A percentile compares a stretch with the other conserved stretches of the same genome.
Evolutionary conservation across 306 rosid species (phyloP).

Genomic region (Hylodesmum podocarpum): DNA sequence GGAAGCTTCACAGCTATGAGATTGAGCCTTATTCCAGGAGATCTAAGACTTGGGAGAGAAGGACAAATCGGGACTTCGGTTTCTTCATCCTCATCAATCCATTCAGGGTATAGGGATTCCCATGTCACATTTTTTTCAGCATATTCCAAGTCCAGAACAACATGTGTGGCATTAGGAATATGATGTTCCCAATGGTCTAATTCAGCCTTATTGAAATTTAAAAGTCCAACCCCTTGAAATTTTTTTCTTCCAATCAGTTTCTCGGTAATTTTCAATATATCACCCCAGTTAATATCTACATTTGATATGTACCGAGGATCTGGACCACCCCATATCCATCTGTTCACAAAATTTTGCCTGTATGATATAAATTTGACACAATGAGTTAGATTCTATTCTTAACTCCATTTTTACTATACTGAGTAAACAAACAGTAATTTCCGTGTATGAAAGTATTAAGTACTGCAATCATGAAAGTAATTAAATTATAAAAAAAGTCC

Average conservation of each 20-base stretch:
- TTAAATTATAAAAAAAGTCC: too few relatives aligned
- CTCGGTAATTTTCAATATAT: not conserved
- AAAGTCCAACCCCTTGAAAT: not conserved
- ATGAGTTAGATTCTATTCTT: not conserved
- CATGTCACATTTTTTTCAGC: constrained; percentile 5
- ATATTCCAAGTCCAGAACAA: not conserved
- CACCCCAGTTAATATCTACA: not conserved
- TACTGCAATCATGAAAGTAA: too few relatives aligned
- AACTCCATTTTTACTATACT: not conserved
- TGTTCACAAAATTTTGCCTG: not conserved
- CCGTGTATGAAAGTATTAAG: too few relatives aligned
- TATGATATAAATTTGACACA: not conserved
- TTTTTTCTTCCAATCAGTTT: not conserved
- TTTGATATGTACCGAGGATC: not conserved
- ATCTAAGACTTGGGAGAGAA: not conserved
- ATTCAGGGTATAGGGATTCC: constrained; percentile 14
- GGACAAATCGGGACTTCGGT: not conserved
- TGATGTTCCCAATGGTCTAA: not conserved
- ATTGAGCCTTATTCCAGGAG: constrained; percentile 11
- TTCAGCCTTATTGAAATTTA: constrained; percentile 1
- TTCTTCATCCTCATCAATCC: constrained; percentile 8
- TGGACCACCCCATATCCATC: not conserved
- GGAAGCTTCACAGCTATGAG: constrained; percentile 3
- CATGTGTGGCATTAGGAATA: not conserved
- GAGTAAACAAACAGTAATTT: too few relatives aligned